Evolutionary conservation across 352 stramenopile genomes (phyloP).

Genomic region (Blastocystis sp.): DNA sequence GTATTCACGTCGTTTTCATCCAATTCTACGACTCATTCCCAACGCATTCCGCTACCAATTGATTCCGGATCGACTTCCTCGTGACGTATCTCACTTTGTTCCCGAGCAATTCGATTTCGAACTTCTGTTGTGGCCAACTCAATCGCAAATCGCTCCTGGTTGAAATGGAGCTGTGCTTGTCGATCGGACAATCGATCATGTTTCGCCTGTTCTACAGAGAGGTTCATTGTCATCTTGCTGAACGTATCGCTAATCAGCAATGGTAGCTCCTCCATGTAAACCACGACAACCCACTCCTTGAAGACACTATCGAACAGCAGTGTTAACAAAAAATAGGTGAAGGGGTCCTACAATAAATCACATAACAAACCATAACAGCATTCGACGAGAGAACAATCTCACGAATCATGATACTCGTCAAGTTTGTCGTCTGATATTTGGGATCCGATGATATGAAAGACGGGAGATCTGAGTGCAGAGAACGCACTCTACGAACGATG

Average conservation of each 20-base stretch:
- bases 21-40: background rate
- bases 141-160: background rate
- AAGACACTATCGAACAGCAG: constrained; percentile 23
- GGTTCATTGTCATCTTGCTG: background rate
- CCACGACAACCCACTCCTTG: constrained; percentile 9
- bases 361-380: background rate
- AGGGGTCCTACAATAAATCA: background rate
- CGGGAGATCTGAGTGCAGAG: background rate
- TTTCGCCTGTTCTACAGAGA: background rate
- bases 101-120: background rate
- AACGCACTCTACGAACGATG: background rate
- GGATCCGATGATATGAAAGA: background rate
- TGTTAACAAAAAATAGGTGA: background rate
- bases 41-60: background rate
- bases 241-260: background rate
- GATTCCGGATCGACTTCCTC: background rate
- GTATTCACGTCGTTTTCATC: background rate
- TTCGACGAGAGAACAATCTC: background rate
- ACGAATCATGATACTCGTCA: background rate
- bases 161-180: background rate
- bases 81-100: background rate
- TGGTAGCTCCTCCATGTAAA: constrained; percentile 32
- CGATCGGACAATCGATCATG: background rate
- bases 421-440: background rate
- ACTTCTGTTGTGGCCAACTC: background rate